Base-by-base conservation (phyloP, 495 filamentous ascomycete genomes). In the Neurospora sp. region DNA sequence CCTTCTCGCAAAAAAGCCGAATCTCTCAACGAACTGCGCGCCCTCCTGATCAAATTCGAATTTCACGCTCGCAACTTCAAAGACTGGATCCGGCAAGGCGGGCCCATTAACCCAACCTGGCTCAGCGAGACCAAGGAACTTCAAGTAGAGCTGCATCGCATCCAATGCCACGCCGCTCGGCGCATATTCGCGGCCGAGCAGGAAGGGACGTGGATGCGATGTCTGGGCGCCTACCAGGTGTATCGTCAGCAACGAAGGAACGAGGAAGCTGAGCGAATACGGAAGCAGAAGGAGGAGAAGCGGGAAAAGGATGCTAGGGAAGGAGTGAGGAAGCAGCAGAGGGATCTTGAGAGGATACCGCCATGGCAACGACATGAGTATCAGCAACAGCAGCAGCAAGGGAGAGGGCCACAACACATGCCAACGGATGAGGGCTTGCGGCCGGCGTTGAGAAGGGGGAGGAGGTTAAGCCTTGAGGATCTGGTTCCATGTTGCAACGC, bases 191-290 rank as follows among this genome's bases (percentile, higher is more conserved):
- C 76, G 44, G 81, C 81, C 27, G 78, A 80, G 69, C 78, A 84
- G 53, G 77, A 77, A 20, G 73, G 73, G 16, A 14, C 27, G 14
- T 65, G 53, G 53, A 48, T 59, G 1, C 78, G 84, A 6, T 86
- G 84, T 72, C 78, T 86, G 8, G 84, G 84, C 53, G 84, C 84
- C 16, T 79, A 80, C 39, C 81, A 82, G 31, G 84, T 86, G 7
- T 76, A 82, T 71, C 81, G 84, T 3, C 76, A 79, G 27, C 83
- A 85, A 68, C 76, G 75, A 41, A 75, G 76, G 35, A 61, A 71
- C 69, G 75, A 81, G 45, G 53, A 65, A 14, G 70, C 38, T 20
- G 78, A 76, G 41, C 69, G 75, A 18, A 31, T 40, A 40, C 71
- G 72, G n/a, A 71, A 74, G 14, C 72, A 74, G 7, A 44, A 39